Conservation (phyloP, 192 early-diverging fungal genomes). For the Umbelopsis sp. region DNA sequence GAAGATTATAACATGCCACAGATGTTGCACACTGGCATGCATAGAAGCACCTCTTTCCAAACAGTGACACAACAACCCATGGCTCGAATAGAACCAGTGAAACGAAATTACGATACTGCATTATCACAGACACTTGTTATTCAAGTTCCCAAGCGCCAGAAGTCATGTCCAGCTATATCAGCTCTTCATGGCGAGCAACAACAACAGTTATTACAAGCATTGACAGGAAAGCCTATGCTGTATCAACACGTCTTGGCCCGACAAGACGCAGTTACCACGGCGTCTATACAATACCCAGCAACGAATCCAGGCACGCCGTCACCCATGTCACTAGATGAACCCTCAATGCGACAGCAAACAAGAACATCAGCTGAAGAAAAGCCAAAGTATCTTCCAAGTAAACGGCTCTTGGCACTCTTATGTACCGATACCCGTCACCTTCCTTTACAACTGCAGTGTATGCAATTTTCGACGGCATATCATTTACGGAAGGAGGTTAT, state of each 20-base stretch:
- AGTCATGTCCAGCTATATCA: slow-evolving; percentile 15
- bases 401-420: background rate
- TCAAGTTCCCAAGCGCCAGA: slow-evolving; percentile 11
- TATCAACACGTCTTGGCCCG: background rate
- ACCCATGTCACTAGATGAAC: background rate
- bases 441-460: background rate
- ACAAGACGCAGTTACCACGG: background rate
- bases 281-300: background rate
- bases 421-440: background rate
- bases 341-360: too few species aligned
- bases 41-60: slow-evolving; percentile 3
- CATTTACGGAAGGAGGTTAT: slow-evolving; percentile 16
- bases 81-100: background rate
- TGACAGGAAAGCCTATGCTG: background rate
- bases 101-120: background rate
- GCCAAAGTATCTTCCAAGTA: slow-evolving; percentile 2
- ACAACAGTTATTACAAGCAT: background rate
- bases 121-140: slow-evolving; percentile 2
- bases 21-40: background rate
- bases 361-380: background rate
- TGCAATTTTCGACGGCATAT: slow-evolving; percentile 1
- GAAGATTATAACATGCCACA: background rate
- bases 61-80: background rate
- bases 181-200: background rate
- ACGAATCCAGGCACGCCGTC: background rate